Evolutionary conservation across 441 rosid species (phyloP).

Genomic region (Erodium texanum): DNA sequence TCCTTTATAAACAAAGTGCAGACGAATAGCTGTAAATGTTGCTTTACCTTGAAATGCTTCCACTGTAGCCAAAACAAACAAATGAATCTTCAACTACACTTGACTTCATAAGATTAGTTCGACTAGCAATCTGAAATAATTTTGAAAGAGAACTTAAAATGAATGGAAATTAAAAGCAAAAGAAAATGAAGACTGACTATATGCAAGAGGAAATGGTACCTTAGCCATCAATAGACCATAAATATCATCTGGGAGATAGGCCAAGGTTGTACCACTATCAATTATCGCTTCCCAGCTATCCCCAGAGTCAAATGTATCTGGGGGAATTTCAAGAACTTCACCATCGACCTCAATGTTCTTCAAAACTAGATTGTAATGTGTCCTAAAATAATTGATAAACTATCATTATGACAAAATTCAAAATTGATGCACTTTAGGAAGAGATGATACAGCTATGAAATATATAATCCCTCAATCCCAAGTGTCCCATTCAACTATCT

Average conservation of each 20-base stretch:
- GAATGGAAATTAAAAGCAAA: too few relatives aligned
- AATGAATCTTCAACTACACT: constrained; percentile 59
- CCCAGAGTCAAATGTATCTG: constrained; percentile 42
- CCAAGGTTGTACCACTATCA: constrained; percentile 87
- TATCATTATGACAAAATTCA: too few relatives aligned
- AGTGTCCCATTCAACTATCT: too few relatives aligned
- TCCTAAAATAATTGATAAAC: constrained; percentile 34
- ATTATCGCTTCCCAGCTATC: constrained; percentile 57
- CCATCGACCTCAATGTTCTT: constrained; percentile 62
- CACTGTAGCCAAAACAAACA: constrained; percentile 46
- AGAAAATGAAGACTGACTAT: background rate
- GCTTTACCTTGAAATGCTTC: constrained; percentile 37
- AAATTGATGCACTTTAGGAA: background rate
- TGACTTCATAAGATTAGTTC: constrained; percentile 38
- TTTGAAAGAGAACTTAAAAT: background rate
- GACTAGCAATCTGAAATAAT: constrained; percentile 37
- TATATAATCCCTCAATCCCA: too few relatives aligned
- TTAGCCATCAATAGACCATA: constrained; percentile 37
- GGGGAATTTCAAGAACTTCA: constrained; percentile 39
- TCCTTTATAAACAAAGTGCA: too few relatives aligned
- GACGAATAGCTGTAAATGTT: constrained; percentile 1
- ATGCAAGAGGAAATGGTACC: constrained; percentile 25
- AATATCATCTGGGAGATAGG: constrained; percentile 58
- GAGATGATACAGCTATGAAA: too few relatives aligned
- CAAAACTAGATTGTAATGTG: constrained; percentile 73